Base-by-base conservation (phyloP, 208 protist genomes). In the Crithidia acanthocephali region DNA sequence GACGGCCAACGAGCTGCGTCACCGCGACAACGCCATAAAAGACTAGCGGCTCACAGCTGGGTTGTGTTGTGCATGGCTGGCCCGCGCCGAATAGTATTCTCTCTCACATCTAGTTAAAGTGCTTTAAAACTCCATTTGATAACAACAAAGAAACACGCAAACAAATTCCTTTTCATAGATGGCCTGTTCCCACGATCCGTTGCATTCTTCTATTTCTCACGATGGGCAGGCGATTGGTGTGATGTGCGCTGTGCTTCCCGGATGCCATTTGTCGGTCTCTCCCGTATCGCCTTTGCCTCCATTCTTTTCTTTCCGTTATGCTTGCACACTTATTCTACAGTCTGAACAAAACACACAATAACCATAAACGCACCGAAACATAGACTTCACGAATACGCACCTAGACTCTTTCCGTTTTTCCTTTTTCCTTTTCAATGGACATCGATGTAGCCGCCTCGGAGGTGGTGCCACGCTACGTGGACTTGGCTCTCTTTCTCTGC, bases 401-500 rank as follows among this genome's bases (percentile, higher is more conserved):
- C n/a, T n/a, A n/a, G n/a, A 11, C 11, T 40, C 11, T 40, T 40
- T 40, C 11, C 11, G 35, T 40, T 40, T 2, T 68, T 20, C 2
- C 50, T 35, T 8, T 8, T 58, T 0, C 45, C 13, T 63, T 45
- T 42, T 0, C 3, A 15, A 78, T 78, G 72, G 65, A 78, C 20
- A 28, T 35, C 1, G 72, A 72, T 2, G 65, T 72, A 2, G 64
- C 72, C 25, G 45, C 68, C 50, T 58, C 72, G 4, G 72, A 67
- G 30, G 40, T 48, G 50, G 71, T 83, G 32, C 87, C 87, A 22
- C 79, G 84, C n/a, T 70, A 70, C 28, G 73, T 73, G 22, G 87
- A 92, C 62, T 37, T 92, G 22, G 87, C 79, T 0, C 71, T 92
- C 47, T 75, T 88, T 52, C 55, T 92, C n/a, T 92, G 87, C 61